Base-by-base conservation (phyloP, 1,284 basidiomycete species). In the Austropuccinia psidii region DNA sequence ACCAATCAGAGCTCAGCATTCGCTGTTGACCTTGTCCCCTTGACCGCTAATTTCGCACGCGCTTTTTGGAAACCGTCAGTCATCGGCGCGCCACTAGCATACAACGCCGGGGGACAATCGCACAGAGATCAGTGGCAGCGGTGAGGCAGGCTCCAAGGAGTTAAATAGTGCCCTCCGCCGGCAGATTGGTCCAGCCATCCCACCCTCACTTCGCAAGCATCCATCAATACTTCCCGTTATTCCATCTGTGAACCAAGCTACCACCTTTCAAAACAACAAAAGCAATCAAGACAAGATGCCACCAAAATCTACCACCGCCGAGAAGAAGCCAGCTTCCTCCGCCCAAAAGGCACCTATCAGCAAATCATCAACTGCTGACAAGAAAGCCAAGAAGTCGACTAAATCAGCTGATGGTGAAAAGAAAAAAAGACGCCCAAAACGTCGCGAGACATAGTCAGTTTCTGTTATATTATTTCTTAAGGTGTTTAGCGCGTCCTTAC, bases 361-460 rank as follows among this genome's bases (percentile, higher is more conserved):
- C 47, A 84, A 80, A 81, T 68, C 86, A 86, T 81, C 85, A 85
- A 37, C 85, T 85, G 73, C 83, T 49, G 79, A 79, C 39, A 85
- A 86, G 83, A 87, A 88, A 79, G 79, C 79, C 62, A 79, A 80
- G 76, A 83, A 83, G 75, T 58, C 69, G 50, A 52, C 60, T 9
- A 73, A 73, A n/a, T 80, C 81, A 74, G 83, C 85, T 75, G 85
- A 85, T 62, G 86, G 83, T 72, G 84, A 83, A 27, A 85, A 86
- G 77, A 86, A 86, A 84, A 85, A 84, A 83, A 86, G 86, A 83
- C 82, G 85, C 78, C 86, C 86, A 83, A 78, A 83, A 68, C 83
- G 86, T 79, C 87, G 87, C 83, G 82, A 86, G 85, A 81, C 80
- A 83, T 77, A 77, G 82, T 81, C 60, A n/a, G 54, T 52, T 19